These are phyloP conservation scores for Solanum chilense DNA, from an alignment of 257 asterid genomes.

Conservation along the genomic window DNA sequence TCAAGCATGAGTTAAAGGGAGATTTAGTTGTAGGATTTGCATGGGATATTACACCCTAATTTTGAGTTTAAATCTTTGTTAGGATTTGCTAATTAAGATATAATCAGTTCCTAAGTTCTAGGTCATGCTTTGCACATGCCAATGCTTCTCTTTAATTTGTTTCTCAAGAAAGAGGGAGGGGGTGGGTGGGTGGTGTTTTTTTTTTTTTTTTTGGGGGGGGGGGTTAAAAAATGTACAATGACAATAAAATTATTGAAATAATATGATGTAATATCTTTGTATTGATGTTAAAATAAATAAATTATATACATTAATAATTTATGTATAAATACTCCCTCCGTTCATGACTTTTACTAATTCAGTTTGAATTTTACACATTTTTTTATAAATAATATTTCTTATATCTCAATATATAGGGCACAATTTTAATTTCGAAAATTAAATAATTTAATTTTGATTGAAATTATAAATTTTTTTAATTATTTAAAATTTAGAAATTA, in stretches of 20 bases:
- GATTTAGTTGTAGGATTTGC: background rate
- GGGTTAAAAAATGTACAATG: background rate
- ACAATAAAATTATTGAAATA: slow-evolving; percentile 48
- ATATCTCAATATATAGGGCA: no score
- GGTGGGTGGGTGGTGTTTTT: no score
- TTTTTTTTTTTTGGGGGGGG: no score
- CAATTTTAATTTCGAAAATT: no score
- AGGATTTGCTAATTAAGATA: background rate
- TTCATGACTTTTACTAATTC: no score
- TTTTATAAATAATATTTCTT: no score
- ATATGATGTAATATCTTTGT: background rate
- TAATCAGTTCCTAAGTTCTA: background rate
- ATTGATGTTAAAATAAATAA: background rate
- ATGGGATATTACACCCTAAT: slow-evolving; percentile 13
- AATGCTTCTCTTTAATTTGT: background rate
- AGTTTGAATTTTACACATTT: no score
- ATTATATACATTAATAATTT: no score
- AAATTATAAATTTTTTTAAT: no score
- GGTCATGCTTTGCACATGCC: slow-evolving; percentile 5
- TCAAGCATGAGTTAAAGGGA: background rate
- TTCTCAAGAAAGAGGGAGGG: background rate
- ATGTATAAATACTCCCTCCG: no score
- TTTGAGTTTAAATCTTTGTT: background rate
- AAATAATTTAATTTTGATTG: no score
- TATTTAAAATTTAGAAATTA: no score